phyloP scores from a whole-genome alignment of 495 filamentous ascomycete species.

The Daldinia caldariorum region DNA sequence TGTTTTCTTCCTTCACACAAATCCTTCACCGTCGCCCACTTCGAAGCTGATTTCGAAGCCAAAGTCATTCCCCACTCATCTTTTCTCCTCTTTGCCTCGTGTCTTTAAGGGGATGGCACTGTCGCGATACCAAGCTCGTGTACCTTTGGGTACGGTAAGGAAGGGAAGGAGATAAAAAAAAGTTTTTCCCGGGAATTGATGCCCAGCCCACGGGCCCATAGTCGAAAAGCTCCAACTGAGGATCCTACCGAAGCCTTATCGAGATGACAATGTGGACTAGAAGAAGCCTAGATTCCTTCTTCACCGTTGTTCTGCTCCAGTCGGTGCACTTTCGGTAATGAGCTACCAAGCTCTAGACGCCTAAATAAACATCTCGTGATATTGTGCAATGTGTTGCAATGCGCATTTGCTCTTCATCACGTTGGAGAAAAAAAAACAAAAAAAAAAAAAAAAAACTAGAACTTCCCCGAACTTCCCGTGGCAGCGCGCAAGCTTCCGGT shows the following conservation, averaged over 20 bases:
- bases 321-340: slow-evolving; percentile 44
- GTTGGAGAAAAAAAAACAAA: slow-evolving; percentile 20
- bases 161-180: neutral
- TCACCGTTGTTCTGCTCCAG: slow-evolving; percentile 40
- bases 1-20: slow-evolving; percentile 28
- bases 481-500: slow-evolving; percentile 44
- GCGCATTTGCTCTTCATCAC: slow-evolving; percentile 22
- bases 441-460: too few relatives aligned
- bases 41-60: slow-evolving; percentile 2
- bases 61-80: slow-evolving; percentile 27
- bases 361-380: slow-evolving; percentile 38
- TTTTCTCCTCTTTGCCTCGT: slow-evolving; percentile 5
- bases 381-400: slow-evolving; percentile 38
- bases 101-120: slow-evolving; percentile 17
- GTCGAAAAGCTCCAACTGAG: slow-evolving; percentile 12
- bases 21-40: slow-evolving; percentile 45
- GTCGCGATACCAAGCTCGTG: slow-evolving; percentile 30
- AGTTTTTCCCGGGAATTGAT: slow-evolving; percentile 28
- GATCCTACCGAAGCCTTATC: slow-evolving; percentile 24
- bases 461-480: slow-evolving; percentile 28
- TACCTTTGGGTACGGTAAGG: slow-evolving; percentile 12
- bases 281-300: slow-evolving; percentile 30
- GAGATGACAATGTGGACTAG: slow-evolving; percentile 25
- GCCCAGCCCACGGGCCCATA: slow-evolving; percentile 15
- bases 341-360: slow-evolving; percentile 28